Base-by-base conservation (phyloP, 176 grass and related monocot species). In the Dendrocalamus sinicus region DNA sequence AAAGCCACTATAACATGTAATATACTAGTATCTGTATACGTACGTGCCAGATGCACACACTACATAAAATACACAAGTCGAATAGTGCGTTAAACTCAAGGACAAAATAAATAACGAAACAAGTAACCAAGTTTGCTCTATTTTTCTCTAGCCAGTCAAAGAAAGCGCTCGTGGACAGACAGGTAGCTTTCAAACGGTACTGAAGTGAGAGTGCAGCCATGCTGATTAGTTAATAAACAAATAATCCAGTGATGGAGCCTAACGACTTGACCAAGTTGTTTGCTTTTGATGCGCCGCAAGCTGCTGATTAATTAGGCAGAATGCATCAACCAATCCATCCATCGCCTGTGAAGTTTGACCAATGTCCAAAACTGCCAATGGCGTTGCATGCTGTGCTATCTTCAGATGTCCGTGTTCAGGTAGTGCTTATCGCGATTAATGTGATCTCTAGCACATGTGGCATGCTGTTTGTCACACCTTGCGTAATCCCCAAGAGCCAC, bases 231-330 rank as follows among this genome's bases (percentile, higher is more conserved):
- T 40, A 44, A 19, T 67, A 74, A 84, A 84, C 57, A 51, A 64
- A 1, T 13, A 50, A 14, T 14, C 28, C 2, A 23, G 41, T 20
- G 88, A 81, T 63, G 77, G 53, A 43, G 83, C 72, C 71, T 77
- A 71, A 82, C 72, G 78, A 86, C 66, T 90, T 86, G 89, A 28
- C 66, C 73, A 66, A 76, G 89, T 26, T 82, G 17, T 14, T 52
- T 70, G 67, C 84, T 78, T 90, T 90, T 83, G 84, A 90, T 86
- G 79, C 40, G 73, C 67, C 26, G 70, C 44, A 65, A 37, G 47
- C 57, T 62, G 60, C 60, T 41, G 46, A 65, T 76, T 84, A 26
- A 35, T 82, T 72, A 77, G 53, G 75, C 37, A 26, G 52, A 30
- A 15, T 24, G 80, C 37, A 57, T 45, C 10, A 44, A 47, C 40